These are phyloP conservation scores for Aspergillus sp. DNA, from an alignment of 2,329 filamentous ascomycete species.

Conservation along the genomic window DNA sequence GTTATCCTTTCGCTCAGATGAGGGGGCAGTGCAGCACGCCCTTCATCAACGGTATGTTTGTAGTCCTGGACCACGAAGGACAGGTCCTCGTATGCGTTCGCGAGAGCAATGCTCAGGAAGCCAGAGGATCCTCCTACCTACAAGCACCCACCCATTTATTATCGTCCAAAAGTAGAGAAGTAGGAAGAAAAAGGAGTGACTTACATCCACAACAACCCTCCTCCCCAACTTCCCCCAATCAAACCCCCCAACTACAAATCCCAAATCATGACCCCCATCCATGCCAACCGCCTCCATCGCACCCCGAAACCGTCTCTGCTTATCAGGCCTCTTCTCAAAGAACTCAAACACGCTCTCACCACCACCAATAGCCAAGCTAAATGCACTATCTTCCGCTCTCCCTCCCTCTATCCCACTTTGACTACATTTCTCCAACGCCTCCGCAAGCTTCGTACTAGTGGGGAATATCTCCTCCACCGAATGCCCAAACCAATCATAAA, in stretches of 20 bases:
- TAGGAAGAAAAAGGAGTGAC: background rate
- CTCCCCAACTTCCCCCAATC: slow-evolving; percentile 12
- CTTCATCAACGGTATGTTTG: slow-evolving; percentile 4
- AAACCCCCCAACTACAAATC: slow-evolving; percentile 7
- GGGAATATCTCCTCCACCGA: background rate
- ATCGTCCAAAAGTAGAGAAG: background rate
- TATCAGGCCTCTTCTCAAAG: background rate
- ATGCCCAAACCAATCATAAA: background rate
- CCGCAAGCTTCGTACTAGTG: background rate
- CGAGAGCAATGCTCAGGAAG: slow-evolving; percentile 5
- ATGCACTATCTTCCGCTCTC: background rate
- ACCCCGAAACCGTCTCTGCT: background rate
- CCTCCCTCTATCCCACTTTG: background rate
- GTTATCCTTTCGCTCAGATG: background rate
- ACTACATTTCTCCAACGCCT: background rate
- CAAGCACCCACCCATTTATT: too few relatives aligned
- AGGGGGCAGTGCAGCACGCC: background rate
- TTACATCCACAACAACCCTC: slow-evolving; percentile 13
- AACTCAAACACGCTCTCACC: slow-evolving; percentile 2
- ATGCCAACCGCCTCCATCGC: slow-evolving; percentile 6
- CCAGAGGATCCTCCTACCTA: slow-evolving; percentile 16
- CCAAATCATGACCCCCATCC: slow-evolving; percentile 1
- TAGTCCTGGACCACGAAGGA: slow-evolving; percentile 15
- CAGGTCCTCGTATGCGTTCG: slow-evolving; percentile 5
- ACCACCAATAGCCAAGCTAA: background rate